A percentile compares a stretch with the other conserved stretches of the same genome.
These are phyloP conservation scores for Diatrype stigma DNA, from an alignment of 2,329 filamentous ascomycete species.

Conservation along the genomic window DNA sequence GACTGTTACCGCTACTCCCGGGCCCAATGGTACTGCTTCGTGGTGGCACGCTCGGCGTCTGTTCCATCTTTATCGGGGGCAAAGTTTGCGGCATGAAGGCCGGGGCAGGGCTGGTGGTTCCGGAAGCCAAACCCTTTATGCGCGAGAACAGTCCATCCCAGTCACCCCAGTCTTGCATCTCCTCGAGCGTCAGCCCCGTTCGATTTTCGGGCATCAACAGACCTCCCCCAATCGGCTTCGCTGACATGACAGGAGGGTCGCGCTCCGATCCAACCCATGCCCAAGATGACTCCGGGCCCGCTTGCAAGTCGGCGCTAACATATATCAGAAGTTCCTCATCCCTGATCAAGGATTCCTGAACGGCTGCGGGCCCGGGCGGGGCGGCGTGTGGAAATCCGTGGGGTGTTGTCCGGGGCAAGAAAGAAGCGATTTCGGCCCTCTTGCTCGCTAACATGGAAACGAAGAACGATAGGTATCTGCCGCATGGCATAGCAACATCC, in stretches of 20 bases:
- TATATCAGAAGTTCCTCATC: slow-evolving; percentile 91
- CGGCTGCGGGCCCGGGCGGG: slow-evolving; percentile 16
- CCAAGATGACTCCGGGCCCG: slow-evolving; percentile 73
- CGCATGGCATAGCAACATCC: slow-evolving; percentile 72
- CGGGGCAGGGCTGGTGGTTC: slow-evolving; percentile 20
- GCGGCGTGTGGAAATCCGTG: slow-evolving; percentile 20
- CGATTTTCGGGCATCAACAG: slow-evolving; percentile 43
- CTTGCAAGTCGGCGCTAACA: slow-evolving; percentile 81
- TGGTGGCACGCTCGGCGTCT: slow-evolving; percentile 16
- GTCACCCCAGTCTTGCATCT: slow-evolving; percentile 68
- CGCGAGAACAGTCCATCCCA: slow-evolving; percentile 72
- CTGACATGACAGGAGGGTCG: slow-evolving; percentile 28
- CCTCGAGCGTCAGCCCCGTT: slow-evolving; percentile 51
- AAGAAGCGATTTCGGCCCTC: slow-evolving; percentile 39
- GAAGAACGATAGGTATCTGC: slow-evolving; percentile 80
- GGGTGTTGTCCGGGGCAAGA: slow-evolving; percentile 23
- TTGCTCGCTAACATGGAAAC: slow-evolving; percentile 60
- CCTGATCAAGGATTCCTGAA: slow-evolving; percentile 38
- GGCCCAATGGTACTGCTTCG: slow-evolving; percentile 15
- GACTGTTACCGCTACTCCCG: slow-evolving; percentile 29
- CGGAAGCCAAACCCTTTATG: slow-evolving; percentile 49
- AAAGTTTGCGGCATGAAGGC: slow-evolving; percentile 24
- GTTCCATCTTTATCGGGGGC: slow-evolving; percentile 30
- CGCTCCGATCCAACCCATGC: slow-evolving; percentile 67
- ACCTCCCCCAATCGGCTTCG: slow-evolving; percentile 30